Evolutionary conservation across 495 filamentous ascomycete genomes (phyloP).

Genomic region (Neohortaea acidophila): DNA sequence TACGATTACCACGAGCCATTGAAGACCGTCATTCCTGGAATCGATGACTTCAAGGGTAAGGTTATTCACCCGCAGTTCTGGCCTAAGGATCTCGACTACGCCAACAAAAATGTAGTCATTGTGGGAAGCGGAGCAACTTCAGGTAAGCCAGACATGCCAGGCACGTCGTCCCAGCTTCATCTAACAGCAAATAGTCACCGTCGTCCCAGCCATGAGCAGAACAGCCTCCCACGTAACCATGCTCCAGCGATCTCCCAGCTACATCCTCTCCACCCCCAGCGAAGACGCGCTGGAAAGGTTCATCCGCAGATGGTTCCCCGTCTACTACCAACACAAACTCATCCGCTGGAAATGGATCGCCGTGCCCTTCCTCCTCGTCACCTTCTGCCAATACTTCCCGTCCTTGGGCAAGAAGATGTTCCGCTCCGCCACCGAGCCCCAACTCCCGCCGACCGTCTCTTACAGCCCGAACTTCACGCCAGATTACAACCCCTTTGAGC

Average conservation of each 20-base stretch:
- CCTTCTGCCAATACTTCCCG: conserved; percentile 44
- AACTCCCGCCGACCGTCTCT: conserved; percentile 41
- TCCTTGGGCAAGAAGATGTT: conserved; percentile 34
- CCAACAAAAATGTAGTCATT: conserved; percentile 36
- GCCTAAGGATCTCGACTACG: conserved; percentile 36
- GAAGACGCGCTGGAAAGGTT: conserved; percentile 26
- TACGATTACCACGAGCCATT: conserved; percentile 49
- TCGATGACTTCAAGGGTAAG: conserved; percentile 41
- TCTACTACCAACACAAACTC: conserved; percentile 27
- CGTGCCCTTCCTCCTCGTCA: conserved; percentile 33
- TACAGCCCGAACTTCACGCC: conserved; percentile 58
- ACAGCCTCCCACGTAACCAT: conserved; percentile 39
- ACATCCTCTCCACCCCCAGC: conserved; percentile 38
- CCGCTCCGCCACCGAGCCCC: conserved; percentile 24
- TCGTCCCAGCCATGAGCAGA: conserved; percentile 36
- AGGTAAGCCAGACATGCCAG: too few relatives aligned
- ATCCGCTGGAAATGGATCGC: conserved; percentile 35
- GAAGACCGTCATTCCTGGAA: conserved; percentile 40
- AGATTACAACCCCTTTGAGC: conserved; percentile 55
- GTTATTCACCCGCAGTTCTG: conserved; percentile 51
- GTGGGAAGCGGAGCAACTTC: conserved; percentile 46
- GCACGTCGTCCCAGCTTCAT: too few relatives aligned
- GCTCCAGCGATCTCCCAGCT: conserved; percentile 42
- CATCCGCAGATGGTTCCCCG: conserved; percentile 26
- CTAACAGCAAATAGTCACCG: too few relatives aligned